Conservation (phyloP, 2,329 filamentous ascomycete genomes). For the Cercospora berteroae region DNA sequence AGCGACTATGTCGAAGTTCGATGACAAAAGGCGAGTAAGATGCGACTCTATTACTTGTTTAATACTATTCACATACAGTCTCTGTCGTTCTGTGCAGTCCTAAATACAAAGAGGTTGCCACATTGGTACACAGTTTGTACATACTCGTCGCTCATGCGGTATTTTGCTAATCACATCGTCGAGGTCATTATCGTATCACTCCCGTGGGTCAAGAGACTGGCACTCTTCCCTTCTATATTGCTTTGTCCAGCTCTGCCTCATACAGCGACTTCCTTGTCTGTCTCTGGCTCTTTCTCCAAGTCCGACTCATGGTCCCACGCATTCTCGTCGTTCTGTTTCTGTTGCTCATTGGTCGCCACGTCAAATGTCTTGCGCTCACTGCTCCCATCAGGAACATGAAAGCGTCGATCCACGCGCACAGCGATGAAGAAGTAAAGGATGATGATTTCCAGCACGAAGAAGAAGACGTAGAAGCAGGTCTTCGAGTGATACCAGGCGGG, state of each 20-base stretch:
- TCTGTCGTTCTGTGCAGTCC: not conserved
- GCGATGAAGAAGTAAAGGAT: slow-evolving; percentile 31
- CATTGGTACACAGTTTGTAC: not conserved
- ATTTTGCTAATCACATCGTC: not conserved
- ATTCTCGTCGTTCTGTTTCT: not conserved
- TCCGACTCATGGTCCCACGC: not conserved
- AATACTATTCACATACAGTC: not conserved
- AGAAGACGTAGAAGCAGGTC: slow-evolving; percentile 33
- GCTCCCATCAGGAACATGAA: slow-evolving; percentile 34
- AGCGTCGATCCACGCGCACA: slow-evolving; percentile 30
- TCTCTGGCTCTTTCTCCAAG: not conserved
- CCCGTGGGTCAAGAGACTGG: not conserved
- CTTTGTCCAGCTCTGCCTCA: not conserved
- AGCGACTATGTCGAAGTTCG: too few species aligned
- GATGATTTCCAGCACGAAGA: slow-evolving; percentile 34
- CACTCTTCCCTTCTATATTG: not conserved
- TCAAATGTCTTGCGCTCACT: slow-evolving; percentile 25
- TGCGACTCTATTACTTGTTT: not conserved
- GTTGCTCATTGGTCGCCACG: not conserved
- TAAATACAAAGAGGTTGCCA: too few species aligned
- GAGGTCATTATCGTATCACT: not conserved
- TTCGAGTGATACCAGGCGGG: slow-evolving; percentile 36
- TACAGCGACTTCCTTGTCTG: not conserved
- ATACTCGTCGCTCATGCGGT: not conserved
- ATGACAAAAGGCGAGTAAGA: not conserved